These are phyloP conservation scores for Dimargaris cristalligena DNA, from an alignment of 192 early-diverging fungal species.

Conservation along the genomic window DNA sequence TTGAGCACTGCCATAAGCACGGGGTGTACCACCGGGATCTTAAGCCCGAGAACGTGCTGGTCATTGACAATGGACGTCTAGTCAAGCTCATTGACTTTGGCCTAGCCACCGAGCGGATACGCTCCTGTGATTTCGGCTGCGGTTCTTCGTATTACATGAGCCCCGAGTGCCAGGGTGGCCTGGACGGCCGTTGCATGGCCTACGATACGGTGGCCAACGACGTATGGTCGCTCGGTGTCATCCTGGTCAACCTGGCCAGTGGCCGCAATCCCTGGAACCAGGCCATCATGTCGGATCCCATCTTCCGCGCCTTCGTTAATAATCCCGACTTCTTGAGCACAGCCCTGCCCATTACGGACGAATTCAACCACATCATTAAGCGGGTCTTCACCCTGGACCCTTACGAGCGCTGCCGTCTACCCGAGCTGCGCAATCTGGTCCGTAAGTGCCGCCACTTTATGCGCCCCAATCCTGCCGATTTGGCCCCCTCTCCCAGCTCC, in stretches of 20 bases:
- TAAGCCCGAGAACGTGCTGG: slow-evolving; percentile 84
- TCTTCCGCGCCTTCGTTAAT: slow-evolving; percentile 51
- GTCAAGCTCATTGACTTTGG: slow-evolving; percentile 87
- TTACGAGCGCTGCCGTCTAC: slow-evolving; percentile 29
- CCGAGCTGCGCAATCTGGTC: slow-evolving; percentile 26
- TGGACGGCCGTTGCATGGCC: slow-evolving; percentile 28
- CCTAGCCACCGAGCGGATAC: slow-evolving; percentile 55
- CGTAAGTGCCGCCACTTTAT: slow-evolving; percentile 22
- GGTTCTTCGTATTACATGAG: slow-evolving; percentile 81
- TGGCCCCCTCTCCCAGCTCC: too few relatives aligned
- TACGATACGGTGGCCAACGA: slow-evolving; percentile 63
- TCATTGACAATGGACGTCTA: slow-evolving; percentile 24
- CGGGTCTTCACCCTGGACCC: slow-evolving; percentile 60
- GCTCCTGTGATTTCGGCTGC: slow-evolving; percentile 70
- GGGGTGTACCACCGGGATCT: slow-evolving; percentile 86
- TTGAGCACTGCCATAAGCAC: slow-evolving; percentile 58
- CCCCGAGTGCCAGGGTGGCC: slow-evolving; percentile 56
- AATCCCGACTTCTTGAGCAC: slow-evolving; percentile 42
- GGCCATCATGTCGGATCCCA: slow-evolving; percentile 50
- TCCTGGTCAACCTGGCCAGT: slow-evolving; percentile 73
- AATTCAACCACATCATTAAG: slow-evolving; percentile 49
- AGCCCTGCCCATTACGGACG: slow-evolving; percentile 46
- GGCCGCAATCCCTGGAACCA: slow-evolving; percentile 71
- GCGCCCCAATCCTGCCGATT: too few relatives aligned
- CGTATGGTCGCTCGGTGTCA: slow-evolving; percentile 77